A percentile compares a stretch with the other conserved stretches of the same genome.
These are phyloP conservation scores for Penicillium ochrochloron DNA, from an alignment of 495 filamentous ascomycete genomes.

Conservation along the genomic window DNA sequence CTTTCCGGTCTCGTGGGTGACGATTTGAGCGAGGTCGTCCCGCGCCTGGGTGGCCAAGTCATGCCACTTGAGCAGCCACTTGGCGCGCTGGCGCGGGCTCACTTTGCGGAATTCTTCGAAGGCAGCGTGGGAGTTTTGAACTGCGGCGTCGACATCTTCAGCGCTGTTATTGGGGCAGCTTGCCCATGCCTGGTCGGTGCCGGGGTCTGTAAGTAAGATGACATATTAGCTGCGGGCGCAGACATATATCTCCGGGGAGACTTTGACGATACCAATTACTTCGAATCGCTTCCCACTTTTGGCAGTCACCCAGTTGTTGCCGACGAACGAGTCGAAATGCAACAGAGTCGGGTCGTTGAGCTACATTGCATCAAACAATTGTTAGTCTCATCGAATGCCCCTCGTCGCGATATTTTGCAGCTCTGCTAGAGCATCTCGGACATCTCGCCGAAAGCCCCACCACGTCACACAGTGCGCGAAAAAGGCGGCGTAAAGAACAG, in stretches of 20 bases:
- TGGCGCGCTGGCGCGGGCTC: conserved; percentile 63
- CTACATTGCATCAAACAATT: conserved; percentile 31
- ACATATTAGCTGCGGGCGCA: conserved; percentile 15
- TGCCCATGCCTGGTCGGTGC: conserved; percentile 65
- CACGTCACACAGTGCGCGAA: neutral
- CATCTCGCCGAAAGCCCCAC: conserved; percentile 12
- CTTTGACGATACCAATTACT: conserved; percentile 56
- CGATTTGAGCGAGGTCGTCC: conserved; percentile 61
- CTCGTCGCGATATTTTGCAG: neutral
- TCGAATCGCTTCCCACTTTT: conserved; percentile 69
- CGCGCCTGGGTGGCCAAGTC: conserved; percentile 53
- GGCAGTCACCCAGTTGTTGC: conserved; percentile 65
- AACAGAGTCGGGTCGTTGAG: conserved; percentile 63
- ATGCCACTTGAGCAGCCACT: conserved; percentile 66
- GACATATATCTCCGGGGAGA: neutral
- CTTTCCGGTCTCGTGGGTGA: conserved; percentile 69
- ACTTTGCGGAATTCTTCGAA: conserved; percentile 66
- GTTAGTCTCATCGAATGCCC: conserved; percentile 6
- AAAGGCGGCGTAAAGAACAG: neutral
- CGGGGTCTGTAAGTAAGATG: conserved; percentile 56
- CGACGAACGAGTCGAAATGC: conserved; percentile 62
- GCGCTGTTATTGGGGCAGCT: conserved; percentile 63
- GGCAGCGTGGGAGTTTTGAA: conserved; percentile 60
- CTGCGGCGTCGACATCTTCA: conserved; percentile 65
- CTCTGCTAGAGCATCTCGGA: conserved; percentile 4